Evolutionary conservation across 805 yeast genomes (phyloP), one percentile per base, ranked within the genome.

Genomic region (Debaryomyces maramus): DNA sequence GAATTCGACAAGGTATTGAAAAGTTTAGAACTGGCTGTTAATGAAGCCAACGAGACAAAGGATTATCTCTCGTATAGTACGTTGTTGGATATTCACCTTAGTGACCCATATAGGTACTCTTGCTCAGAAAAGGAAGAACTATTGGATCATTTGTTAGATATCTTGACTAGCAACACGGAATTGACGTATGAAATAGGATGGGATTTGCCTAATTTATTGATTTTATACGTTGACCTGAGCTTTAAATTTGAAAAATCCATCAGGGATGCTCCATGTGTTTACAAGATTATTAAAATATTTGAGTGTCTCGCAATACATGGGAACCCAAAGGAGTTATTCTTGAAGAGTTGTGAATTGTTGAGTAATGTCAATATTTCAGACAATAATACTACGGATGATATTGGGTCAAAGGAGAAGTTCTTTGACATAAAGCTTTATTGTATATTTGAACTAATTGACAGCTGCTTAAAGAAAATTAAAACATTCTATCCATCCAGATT

Each of bases 401-500:
- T 5, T 7, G 38, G 31, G 2, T 10, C 29, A 8, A 46, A 43
- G 42, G 63, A 55, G 41, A 54, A 46, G 41, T 63, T 67, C 44
- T 74, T 76, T 50, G 77, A 77, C 19, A 38, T 88, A 36, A 77
- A 83, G 60, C 67, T 85, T 45, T 86, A 86, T 61, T 67, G 80
- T 24, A 51, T 87, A 6, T 67, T 82, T 41, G 95, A 89, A 63
- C 67, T 88, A 39, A 62, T 86, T 39, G 70, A 65, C 13, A 68
- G 79, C 31, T 76, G 81, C 30, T 56, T 86, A 51, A 77, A 74
- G 47, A 67, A 82, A 42, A 82, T 88, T 44, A 66, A 70, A 27
- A 85, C 95, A 0, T 57, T 78, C 14, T 81, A 83, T 53, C 97
- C 97, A 6, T 85, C 96, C 0, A 78, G 85, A 45, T 89, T 86